A percentile compares a stretch with the other conserved stretches of the same genome.
Evolutionary conservation across 495 filamentous ascomycete species (phyloP).

Genomic region (Hypoxylon crocopeplum): DNA sequence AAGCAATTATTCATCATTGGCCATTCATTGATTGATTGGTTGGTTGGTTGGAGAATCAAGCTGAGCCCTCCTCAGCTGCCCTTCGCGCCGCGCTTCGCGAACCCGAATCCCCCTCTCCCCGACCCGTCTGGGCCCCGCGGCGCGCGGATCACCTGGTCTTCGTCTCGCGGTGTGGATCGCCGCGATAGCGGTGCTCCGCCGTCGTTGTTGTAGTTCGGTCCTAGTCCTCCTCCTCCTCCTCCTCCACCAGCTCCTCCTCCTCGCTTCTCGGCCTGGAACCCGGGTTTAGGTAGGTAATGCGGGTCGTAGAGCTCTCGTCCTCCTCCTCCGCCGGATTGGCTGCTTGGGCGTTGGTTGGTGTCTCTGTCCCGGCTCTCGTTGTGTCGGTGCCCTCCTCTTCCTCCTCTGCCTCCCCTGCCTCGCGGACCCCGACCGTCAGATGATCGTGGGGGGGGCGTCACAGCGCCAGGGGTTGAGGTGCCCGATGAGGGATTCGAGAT

Average conservation of each 20-base stretch:
- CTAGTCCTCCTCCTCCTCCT: too few species aligned
- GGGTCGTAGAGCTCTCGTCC: slow-evolving; percentile 74
- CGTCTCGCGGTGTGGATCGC: slow-evolving; percentile 55
- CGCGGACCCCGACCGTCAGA: slow-evolving; percentile 45
- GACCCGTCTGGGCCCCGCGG: slow-evolving; percentile 79
- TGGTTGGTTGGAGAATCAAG: too few species aligned
- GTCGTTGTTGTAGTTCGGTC: slow-evolving; percentile 40
- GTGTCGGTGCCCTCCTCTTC: slow-evolving; percentile 22
- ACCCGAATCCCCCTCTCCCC: slow-evolving; percentile 75
- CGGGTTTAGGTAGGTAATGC: slow-evolving; percentile 66
- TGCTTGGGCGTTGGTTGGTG: slow-evolving; percentile 36
- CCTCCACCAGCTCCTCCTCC: too few species aligned
- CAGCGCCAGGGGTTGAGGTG: slow-evolving; percentile 56
- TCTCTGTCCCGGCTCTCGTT: slow-evolving; percentile 37
- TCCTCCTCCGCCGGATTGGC: slow-evolving; percentile 22
- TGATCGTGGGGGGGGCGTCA: slow-evolving; percentile 67
- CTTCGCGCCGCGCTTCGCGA: slow-evolving; percentile 49
- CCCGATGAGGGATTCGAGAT: slow-evolving; percentile 61
- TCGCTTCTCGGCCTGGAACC: slow-evolving; percentile 55
- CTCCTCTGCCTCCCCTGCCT: slow-evolving; percentile 28
- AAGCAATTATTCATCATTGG: too few species aligned
- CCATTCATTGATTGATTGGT: too few species aligned
- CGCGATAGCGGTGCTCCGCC: slow-evolving; percentile 53
- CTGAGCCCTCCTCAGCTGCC: too few species aligned
- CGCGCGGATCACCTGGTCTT: slow-evolving; percentile 62